These are phyloP conservation scores for Anethum foeniculum DNA, from an alignment of 140 eudicot species.

Conservation along the genomic window DNA sequence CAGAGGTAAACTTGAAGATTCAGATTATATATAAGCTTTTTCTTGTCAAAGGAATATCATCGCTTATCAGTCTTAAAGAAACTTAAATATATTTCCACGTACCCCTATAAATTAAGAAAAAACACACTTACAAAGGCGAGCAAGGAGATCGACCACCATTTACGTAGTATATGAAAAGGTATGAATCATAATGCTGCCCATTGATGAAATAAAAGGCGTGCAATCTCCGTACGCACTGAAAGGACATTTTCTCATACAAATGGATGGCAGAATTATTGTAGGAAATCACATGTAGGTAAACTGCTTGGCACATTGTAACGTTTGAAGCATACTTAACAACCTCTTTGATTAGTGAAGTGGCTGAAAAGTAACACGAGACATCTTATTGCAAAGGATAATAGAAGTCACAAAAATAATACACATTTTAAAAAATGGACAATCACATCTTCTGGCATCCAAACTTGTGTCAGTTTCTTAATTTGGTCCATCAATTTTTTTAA, in stretches of 20 bases:
- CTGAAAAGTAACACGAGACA: constrained; percentile 41
- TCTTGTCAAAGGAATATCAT: neutral
- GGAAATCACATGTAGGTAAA: constrained; percentile 85
- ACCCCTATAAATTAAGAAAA: constrained; percentile 5
- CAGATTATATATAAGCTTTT: neutral
- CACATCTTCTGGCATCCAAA: constrained; percentile 3
- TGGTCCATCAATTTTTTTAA: neutral
- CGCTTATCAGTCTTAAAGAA: neutral
- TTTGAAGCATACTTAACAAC: constrained; percentile 65
- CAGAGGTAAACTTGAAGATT: neutral
- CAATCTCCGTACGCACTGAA: constrained; percentile 65
- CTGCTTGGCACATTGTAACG: constrained; percentile 67
- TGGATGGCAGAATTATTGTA: constrained; percentile 81
- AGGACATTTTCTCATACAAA: constrained; percentile 88
- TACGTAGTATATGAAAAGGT: constrained; percentile 73
- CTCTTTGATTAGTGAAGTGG: constrained; percentile 69
- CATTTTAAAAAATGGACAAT: neutral
- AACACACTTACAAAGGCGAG: constrained; percentile 76
- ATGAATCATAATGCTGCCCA: constrained; percentile 83
- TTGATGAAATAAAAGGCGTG: constrained; percentile 55
- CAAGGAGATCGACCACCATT: constrained; percentile 94
- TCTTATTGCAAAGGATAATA: neutral
- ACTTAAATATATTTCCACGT: neutral
- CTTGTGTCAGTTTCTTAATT: neutral
- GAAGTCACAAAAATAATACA: neutral